These are phyloP conservation scores for Moniliella sp. DNA, from an alignment of 1,284 basidiomycete genomes.

Conservation along the genomic window DNA sequence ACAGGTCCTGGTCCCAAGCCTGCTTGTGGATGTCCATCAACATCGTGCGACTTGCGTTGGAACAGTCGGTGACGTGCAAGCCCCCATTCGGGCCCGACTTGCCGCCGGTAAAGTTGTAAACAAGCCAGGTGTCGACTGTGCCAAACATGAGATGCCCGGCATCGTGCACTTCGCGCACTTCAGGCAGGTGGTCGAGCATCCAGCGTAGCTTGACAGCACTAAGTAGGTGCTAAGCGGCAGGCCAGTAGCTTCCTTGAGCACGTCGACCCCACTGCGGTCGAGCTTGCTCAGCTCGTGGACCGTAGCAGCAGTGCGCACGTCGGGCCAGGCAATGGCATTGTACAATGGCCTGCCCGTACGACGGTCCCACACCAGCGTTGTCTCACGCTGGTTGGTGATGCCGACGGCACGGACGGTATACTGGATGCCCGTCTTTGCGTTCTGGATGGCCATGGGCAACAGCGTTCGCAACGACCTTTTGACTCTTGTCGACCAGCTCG, in stretches of 20 bases:
- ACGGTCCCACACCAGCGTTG: conserved; percentile 77
- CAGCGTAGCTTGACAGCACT: conserved; percentile 85
- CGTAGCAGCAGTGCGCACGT: conserved; percentile 63
- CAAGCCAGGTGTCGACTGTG: conserved; percentile 86
- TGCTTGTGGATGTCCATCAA: conserved; percentile 64
- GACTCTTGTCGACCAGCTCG: conserved; percentile 58
- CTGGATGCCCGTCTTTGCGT: conserved; percentile 47
- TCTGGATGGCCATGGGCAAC: conserved; percentile 38
- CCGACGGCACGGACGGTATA: conserved; percentile 79
- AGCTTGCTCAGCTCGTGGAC: conserved; percentile 58
- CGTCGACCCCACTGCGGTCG: conserved; percentile 53
- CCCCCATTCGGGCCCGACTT: conserved; percentile 71
- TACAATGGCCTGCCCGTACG: conserved; percentile 68
- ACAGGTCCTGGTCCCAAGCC: conserved; percentile 58
- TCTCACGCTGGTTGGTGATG: conserved; percentile 93
- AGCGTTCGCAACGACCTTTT: conserved; percentile 55
- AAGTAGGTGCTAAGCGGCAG: conserved; percentile 52
- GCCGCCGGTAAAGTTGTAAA: conserved; percentile 38
- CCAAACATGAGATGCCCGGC: conserved; percentile 67
- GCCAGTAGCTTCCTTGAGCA: conserved; percentile 35
- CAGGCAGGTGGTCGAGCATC: conserved; percentile 76
- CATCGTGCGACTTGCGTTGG: conserved; percentile 86
- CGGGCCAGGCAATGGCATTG: conserved; percentile 79
- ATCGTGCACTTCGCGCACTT: conserved; percentile 59
- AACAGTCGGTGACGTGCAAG: conserved; percentile 74